Percentiles rank a stretch among this genome's conserved stretches.
Evolutionary conservation across 257 asterid species (phyloP).

Genomic region (Nicotiana tabacum): DNA sequence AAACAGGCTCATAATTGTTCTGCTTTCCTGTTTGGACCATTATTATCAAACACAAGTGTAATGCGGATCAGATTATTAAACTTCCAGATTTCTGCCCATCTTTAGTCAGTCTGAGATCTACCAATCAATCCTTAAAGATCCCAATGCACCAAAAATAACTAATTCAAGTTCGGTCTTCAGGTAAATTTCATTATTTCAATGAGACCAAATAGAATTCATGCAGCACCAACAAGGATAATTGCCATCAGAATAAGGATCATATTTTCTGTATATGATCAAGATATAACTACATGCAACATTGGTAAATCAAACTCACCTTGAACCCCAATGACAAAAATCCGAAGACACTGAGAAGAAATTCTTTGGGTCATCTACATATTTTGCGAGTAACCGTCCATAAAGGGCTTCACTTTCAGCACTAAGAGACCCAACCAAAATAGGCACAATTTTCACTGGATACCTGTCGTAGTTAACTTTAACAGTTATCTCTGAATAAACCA

Average conservation of each 20-base stretch:
- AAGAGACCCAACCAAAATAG: slow-evolving; percentile 93
- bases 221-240: neutral
- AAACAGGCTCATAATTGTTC: neutral
- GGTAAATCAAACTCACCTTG: slow-evolving; percentile 44
- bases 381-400: slow-evolving; percentile 71
- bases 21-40: neutral
- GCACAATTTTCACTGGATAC: slow-evolving; percentile 71
- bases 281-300: neutral
- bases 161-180: neutral
- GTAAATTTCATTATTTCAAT: neutral
- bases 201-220: neutral
- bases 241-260: neutral
- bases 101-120: neutral
- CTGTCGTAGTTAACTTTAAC: slow-evolving; percentile 37
- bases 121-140: neutral
- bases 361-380: slow-evolving; percentile 81
- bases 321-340: slow-evolving; percentile 99
- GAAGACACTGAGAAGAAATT: slow-evolving; percentile 96
- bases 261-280: neutral
- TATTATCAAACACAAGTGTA: neutral
- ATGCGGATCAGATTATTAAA: neutral
- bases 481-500: slow-evolving; percentile 11
- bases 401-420: slow-evolving; percentile 73
- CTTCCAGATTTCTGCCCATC: neutral
- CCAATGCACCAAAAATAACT: neutral